Conservation (phyloP, 140 eudicot species). For the Stevia rebaudiana region DNA sequence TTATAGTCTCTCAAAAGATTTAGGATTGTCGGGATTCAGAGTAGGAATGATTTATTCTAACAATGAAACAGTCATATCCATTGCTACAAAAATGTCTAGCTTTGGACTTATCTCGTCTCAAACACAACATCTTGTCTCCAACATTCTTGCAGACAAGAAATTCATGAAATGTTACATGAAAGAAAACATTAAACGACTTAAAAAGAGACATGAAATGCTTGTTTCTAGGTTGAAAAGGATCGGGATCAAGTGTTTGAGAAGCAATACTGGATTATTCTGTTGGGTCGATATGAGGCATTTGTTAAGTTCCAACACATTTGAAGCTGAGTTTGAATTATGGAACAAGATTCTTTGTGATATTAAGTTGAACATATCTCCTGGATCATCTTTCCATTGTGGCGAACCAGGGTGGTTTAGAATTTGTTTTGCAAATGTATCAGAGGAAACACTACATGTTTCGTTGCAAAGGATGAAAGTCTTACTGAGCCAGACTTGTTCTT, state of each 20-base stretch:
- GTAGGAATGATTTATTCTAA: constrained; percentile 53
- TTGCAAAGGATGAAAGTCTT: constrained; percentile 39
- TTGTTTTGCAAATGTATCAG: constrained; percentile 48
- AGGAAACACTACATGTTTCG: constrained; percentile 32
- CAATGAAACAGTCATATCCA: constrained; percentile 33
- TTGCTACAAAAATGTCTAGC: constrained; percentile 63
- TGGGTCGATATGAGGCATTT: constrained; percentile 53
- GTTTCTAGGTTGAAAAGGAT: constrained; percentile 21
- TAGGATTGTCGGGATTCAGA: constrained; percentile 60
- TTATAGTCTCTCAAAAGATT: constrained; percentile 57
- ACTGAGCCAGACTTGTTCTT: constrained; percentile 13
- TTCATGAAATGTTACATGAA: constrained; percentile 30
- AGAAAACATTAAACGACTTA: constrained; percentile 33
- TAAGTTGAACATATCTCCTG: constrained; percentile 51
- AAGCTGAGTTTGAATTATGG: constrained; percentile 49
- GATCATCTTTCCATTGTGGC: constrained; percentile 50
- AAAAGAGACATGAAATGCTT: constrained; percentile 29
- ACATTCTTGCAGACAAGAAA: constrained; percentile 39
- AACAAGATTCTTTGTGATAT: constrained; percentile 30
- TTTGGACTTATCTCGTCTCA: constrained; percentile 62
- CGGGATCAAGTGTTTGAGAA: constrained; percentile 39
- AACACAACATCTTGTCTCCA: constrained; percentile 50
- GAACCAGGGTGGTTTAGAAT: constrained; percentile 70
- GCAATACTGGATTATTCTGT: constrained; percentile 60
- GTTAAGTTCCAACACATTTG: constrained; percentile 31